phyloP scores from a whole-genome alignment of 1,284 basidiomycete species.

The Sporisorium scitamineum region DNA sequence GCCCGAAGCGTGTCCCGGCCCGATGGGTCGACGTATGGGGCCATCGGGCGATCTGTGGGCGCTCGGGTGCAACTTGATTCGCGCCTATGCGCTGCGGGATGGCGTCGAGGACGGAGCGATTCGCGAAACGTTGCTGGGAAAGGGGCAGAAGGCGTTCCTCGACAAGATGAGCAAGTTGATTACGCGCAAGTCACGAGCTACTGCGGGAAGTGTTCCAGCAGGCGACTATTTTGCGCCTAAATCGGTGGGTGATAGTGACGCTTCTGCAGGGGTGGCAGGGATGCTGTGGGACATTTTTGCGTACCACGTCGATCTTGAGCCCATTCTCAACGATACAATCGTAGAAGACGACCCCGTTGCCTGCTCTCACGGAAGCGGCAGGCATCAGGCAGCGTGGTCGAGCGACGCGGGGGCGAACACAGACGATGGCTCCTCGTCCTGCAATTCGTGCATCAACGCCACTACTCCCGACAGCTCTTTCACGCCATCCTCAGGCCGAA shows the following conservation, averaged over 20 bases:
- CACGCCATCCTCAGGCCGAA: constrained; percentile 28
- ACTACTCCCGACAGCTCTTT: constrained; percentile 28
- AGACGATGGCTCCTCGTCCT: constrained; percentile 1
- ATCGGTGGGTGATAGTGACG: background rate
- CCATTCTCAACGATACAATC: constrained; percentile 27
- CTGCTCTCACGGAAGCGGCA: background rate
- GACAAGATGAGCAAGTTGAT: constrained; percentile 40
- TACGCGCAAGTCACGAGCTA: constrained; percentile 12
- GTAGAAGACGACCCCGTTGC: constrained; percentile 15
- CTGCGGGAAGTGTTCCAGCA: background rate
- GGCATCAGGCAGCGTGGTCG: background rate
- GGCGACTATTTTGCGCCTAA: constrained; percentile 35
- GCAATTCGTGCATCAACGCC: constrained; percentile 3
- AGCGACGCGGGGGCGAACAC: background rate
- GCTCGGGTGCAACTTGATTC: constrained; percentile 63
- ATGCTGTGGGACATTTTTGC: constrained; percentile 41
- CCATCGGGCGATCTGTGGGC: constrained; percentile 66
- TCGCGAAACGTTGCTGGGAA: constrained; percentile 57
- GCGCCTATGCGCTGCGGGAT: constrained; percentile 65
- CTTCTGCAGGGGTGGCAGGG: background rate
- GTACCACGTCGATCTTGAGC: constrained; percentile 32
- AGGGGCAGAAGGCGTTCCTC: constrained; percentile 55
- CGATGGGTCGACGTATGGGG: constrained; percentile 62
- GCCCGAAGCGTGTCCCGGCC: constrained; percentile 59
- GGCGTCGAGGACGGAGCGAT: constrained; percentile 59